Conservation (phyloP, 2,329 filamentous ascomycete species). For the Alternaria hordeiaustralica region DNA sequence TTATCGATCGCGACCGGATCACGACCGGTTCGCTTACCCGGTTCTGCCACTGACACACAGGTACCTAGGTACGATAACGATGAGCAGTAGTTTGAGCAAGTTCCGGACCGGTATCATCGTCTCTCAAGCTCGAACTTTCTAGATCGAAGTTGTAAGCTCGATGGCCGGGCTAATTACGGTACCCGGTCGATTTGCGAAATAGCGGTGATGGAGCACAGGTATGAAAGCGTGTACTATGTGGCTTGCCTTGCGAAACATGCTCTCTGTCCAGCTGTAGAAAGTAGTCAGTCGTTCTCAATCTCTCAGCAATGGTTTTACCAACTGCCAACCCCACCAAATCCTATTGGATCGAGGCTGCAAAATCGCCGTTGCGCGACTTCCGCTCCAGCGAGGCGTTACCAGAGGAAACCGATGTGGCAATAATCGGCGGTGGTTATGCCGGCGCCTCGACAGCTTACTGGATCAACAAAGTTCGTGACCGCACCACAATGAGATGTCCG, state of each 20-base stretch:
- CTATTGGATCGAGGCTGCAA: constrained; percentile 20
- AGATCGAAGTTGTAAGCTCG: neutral
- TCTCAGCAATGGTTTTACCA: constrained; percentile 13
- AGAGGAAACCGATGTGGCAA: constrained; percentile 17
- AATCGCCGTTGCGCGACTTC: constrained; percentile 13
- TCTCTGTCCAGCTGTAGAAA: neutral
- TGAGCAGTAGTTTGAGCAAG: neutral
- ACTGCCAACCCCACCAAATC: constrained; percentile 13
- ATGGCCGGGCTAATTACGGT: neutral
- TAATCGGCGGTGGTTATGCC: constrained; percentile 20
- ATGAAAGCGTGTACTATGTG: neutral
- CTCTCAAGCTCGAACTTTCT: neutral
- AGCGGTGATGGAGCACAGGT: neutral
- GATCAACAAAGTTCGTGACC: constrained; percentile 17
- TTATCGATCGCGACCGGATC: neutral
- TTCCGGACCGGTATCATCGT: neutral
- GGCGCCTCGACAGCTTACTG: constrained; percentile 19
- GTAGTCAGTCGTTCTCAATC: neutral
- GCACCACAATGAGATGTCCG: neutral
- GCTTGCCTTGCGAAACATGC: neutral
- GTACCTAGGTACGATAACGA: neutral
- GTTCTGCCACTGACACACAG: constrained; percentile 1
- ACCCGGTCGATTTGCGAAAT: neutral
- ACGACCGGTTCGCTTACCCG: constrained; percentile 2
- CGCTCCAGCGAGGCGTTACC: constrained; percentile 14